These are phyloP conservation scores for Lenwebbia sp. DNA, from an alignment of 345 rosid species.

Conservation along the genomic window DNA sequence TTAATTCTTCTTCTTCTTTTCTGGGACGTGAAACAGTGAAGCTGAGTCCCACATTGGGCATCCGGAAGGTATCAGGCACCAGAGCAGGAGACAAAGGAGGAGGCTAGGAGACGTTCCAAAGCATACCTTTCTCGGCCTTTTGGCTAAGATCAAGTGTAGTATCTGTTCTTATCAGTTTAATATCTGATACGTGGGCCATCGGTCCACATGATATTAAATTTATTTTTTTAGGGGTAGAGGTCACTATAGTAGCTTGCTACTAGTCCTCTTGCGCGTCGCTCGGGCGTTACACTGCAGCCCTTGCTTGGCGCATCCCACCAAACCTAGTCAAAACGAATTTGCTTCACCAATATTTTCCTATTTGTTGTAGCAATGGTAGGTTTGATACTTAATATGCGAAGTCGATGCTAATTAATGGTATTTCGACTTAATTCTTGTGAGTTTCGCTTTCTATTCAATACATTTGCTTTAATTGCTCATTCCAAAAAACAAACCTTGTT, in stretches of 20 bases:
- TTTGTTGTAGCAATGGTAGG: too few species aligned
- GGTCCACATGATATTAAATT: constrained; percentile 32
- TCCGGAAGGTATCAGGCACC: background rate
- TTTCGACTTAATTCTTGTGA: too few species aligned
- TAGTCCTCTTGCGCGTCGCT: background rate
- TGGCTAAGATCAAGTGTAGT: constrained; percentile 62
- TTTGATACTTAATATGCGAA: background rate
- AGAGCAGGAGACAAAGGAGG: background rate
- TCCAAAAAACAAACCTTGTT: too few species aligned
- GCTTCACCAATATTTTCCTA: too few species aligned
- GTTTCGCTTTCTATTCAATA: too few species aligned
- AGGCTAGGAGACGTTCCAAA: accelerated
- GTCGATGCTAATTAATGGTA: too few species aligned
- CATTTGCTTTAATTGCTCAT: too few species aligned
- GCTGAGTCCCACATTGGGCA: background rate
- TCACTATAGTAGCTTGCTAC: background rate
- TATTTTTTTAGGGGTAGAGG: constrained; percentile 9
- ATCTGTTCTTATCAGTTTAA: constrained; percentile 58
- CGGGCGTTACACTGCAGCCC: background rate
- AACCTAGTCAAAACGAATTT: background rate
- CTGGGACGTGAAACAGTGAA: background rate
- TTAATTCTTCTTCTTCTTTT: background rate
- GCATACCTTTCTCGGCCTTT: constrained; percentile 63
- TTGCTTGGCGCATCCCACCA: background rate
- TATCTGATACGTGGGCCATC: constrained; percentile 37